Percentiles rank a stretch among this genome's conserved stretches.
phyloP scores from a whole-genome alignment of 2,329 filamentous ascomycete genomes.

The Phialocephala subalpina region DNA sequence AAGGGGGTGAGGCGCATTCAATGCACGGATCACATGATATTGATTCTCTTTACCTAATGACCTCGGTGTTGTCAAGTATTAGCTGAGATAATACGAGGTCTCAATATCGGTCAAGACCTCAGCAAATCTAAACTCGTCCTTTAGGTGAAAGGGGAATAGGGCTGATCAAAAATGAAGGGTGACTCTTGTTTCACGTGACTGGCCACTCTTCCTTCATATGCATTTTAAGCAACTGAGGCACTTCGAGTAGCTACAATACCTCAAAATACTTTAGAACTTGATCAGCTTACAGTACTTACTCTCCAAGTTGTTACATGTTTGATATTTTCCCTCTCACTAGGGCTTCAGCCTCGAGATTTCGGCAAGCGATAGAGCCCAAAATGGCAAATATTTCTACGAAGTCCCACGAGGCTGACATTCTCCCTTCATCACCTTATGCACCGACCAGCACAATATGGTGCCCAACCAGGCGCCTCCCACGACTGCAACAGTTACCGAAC shows the following conservation, averaged over 20 bases:
- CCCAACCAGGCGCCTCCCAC: constrained; percentile 38
- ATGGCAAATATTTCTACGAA: not conserved
- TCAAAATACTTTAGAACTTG: too few relatives aligned
- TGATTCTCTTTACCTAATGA: not conserved
- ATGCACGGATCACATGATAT: constrained; percentile 3
- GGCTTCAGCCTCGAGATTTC: constrained; percentile 22
- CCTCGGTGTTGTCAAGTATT: not conserved
- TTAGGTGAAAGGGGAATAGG: too few relatives aligned
- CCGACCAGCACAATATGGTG: constrained; percentile 39
- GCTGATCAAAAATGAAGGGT: not conserved
- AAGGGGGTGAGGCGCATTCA: not conserved
- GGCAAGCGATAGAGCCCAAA: constrained; percentile 16
- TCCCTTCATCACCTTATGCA: constrained; percentile 26
- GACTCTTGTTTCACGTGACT: not conserved
- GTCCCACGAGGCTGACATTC: constrained; percentile 13
- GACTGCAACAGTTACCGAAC: constrained; percentile 28
- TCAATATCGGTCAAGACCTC: too few relatives aligned
- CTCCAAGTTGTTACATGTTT: not conserved
- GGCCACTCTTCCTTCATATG: not conserved
- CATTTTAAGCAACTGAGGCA: too few relatives aligned
- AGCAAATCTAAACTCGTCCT: too few relatives aligned
- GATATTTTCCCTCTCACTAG: not conserved
- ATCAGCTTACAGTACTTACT: too few relatives aligned
- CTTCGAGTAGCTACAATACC: too few relatives aligned
- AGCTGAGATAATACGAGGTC: too few relatives aligned